Percentiles rank a stretch among this genome's conserved stretches.
phyloP scores from a whole-genome alignment of 73 alveolate species.

The Paramecium octaurelia region DNA sequence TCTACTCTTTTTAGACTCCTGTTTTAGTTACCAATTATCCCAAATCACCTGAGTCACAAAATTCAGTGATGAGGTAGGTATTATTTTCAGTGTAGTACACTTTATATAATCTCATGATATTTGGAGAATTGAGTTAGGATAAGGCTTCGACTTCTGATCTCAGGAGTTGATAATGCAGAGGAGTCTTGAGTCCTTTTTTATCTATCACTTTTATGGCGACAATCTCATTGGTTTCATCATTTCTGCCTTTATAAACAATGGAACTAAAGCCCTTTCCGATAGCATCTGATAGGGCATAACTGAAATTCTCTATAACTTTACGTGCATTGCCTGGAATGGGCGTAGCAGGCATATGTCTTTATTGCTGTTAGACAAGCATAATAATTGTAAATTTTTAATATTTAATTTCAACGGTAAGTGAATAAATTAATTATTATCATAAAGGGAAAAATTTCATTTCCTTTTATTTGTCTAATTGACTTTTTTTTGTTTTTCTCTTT shows the following conservation, averaged over 20 bases:
- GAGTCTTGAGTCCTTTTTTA: conserved; percentile 44
- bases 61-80: conserved; percentile 50
- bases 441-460: background rate
- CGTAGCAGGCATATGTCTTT: background rate
- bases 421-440: background rate
- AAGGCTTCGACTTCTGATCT: conserved; percentile 38
- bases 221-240: conserved; percentile 49
- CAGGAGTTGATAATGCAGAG: conserved; percentile 2
- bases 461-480: background rate
- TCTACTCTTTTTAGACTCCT: background rate
- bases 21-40: background rate
- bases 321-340: conserved; percentile 16
- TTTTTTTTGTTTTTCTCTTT: background rate
- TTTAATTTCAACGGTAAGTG: conserved; percentile 36
- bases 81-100: conserved; percentile 38
- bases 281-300: conserved; percentile 50
- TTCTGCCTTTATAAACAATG: conserved; percentile 51
- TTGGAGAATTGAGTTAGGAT: background rate
- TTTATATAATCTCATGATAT: conserved; percentile 23
- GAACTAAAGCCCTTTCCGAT: conserved; percentile 60
- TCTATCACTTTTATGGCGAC: conserved; percentile 61
- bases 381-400: background rate
- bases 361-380: conserved; percentile 18
- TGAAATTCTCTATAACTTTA: conserved; percentile 55
- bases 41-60: conserved; percentile 54